Base-by-base conservation (phyloP, 108 stramenopile species). In the Schizochytrium sp. region DNA sequence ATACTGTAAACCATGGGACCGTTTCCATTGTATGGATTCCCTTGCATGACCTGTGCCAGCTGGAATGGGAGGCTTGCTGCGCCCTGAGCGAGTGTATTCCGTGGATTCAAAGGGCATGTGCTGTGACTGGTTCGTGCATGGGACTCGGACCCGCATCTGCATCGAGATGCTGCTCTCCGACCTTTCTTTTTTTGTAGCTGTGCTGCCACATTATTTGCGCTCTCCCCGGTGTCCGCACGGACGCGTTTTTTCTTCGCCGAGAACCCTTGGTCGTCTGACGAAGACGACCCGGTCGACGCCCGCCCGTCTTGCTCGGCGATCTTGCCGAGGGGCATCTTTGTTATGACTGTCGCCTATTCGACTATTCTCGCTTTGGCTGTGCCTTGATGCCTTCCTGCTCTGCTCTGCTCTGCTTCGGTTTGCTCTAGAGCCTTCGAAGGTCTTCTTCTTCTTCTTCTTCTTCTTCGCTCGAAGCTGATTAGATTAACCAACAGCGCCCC, bases 81-180 rank as follows among this genome's bases (percentile, higher is more conserved):
- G 42, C 28, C 64, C 44, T 69, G 64, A 10, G 64, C 64, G 64
- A 69, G 1, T 10, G 64, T 44, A 44, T 69, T 69, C 42, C 64
- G 64, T 44, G 64, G 64, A 3, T 69, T 69, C 0, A 69, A 44
- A 38, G 64, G 7, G 64, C 64, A 69, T 15, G 64, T 69, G 64
- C 64, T 69, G 28, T 69, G 64, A 15, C 64, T 69, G 10, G 64
- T 69, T 8, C 64, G 64, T 7, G 64, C 64, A 44, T 69, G 64
- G 3, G 42, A 44, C 64, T 69, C 64, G 1, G 64, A 69, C 42
- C 64, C 64, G 28, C 64, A 69, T 8, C 64, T 12, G 28, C 64
- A 69, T 44, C 64, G 12, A 7, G 64, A 69, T 0, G 64, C 64
- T 28, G 64, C 64, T 38, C 64, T 69, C 0, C 64, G 64, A 1